phyloP scores from a whole-genome alignment of 75 land plant species.

The Pseudotsuga menziesii region DNA sequence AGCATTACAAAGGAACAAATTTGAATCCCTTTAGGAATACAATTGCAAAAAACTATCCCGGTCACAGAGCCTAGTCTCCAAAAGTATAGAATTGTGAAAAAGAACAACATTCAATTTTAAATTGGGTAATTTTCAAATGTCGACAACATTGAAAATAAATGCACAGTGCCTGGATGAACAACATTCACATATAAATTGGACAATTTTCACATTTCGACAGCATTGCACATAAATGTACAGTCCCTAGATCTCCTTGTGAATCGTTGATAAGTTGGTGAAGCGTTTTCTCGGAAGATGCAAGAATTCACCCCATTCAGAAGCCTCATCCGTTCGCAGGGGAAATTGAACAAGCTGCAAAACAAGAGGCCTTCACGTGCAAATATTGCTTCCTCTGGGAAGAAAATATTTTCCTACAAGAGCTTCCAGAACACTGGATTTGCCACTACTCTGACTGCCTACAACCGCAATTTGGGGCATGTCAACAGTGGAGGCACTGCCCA shows the following conservation, averaged over 20 bases:
- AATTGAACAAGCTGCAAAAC: slow-evolving; percentile 78
- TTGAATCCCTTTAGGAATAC: too few species aligned
- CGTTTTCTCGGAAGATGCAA: slow-evolving; percentile 64
- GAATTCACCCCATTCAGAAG: slow-evolving; percentile 80
- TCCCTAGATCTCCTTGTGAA: slow-evolving; percentile 78
- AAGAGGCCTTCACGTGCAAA: slow-evolving; percentile 80
- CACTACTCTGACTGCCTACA: slow-evolving; percentile 94
- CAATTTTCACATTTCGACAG: not conserved
- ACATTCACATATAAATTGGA: too few species aligned
- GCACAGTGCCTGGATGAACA: too few species aligned
- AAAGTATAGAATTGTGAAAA: too few species aligned
- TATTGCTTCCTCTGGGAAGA: slow-evolving; percentile 71
- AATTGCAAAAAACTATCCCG: too few species aligned
- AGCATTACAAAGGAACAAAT: too few species aligned
- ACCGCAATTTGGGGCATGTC: slow-evolving; percentile 92
- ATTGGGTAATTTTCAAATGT: too few species aligned
- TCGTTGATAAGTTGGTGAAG: slow-evolving; percentile 64
- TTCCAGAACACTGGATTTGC: slow-evolving; percentile 91
- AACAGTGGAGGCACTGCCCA: slow-evolving; percentile 70
- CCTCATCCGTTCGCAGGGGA: slow-evolving; percentile 6
- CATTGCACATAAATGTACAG: not conserved
- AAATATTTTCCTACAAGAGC: slow-evolving; percentile 87
- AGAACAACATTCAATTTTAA: too few species aligned
- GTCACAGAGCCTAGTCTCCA: too few species aligned
- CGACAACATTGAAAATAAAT: too few species aligned